These are phyloP conservation scores for Torulaspora quercuum DNA, from an alignment of 805 yeast genomes.

Conservation along the genomic window DNA sequence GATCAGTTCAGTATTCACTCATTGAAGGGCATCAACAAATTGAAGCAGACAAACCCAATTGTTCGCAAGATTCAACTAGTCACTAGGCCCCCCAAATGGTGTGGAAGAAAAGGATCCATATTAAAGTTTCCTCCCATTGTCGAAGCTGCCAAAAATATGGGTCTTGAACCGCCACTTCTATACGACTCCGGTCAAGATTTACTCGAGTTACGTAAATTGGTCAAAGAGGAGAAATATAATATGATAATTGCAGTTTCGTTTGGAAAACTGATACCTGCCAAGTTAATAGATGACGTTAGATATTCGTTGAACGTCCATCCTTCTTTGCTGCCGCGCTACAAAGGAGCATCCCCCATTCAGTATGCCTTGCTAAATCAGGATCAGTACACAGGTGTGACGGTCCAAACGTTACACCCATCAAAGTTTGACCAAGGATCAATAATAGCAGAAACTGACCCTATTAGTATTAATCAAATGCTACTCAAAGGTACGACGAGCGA, in stretches of 20 bases:
- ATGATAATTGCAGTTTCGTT: conserved; percentile 89
- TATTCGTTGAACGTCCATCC: conserved; percentile 90
- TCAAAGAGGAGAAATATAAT: conserved; percentile 41
- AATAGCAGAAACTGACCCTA: conserved; percentile 50
- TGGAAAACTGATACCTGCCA: conserved; percentile 73
- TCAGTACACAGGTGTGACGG: conserved; percentile 69
- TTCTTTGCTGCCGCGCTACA: conserved; percentile 71
- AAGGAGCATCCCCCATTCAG: conserved; percentile 91
- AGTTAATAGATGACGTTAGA: conserved; percentile 46
- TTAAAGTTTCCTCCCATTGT: conserved; percentile 55
- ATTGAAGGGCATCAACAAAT: conserved; percentile 39
- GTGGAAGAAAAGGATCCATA: conserved; percentile 54
- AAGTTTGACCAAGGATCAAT: conserved; percentile 79
- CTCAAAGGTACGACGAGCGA: conserved; percentile 38
- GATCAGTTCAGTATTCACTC: conserved; percentile 65
- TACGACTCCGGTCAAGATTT: conserved; percentile 27
- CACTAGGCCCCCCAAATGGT: conserved; percentile 57
- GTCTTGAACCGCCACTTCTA: conserved; percentile 29
- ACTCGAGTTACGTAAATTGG: conserved; percentile 12
- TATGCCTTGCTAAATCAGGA: conserved; percentile 66
- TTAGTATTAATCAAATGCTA: conserved; percentile 18
- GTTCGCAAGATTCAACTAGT: conserved; percentile 52
- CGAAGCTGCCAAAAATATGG: conserved; percentile 35
- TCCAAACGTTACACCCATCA: conserved; percentile 86
- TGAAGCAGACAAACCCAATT: conserved; percentile 19